These are phyloP conservation scores for Saccharomyces uvarum DNA, from an alignment of 1,139 yeast species.

Conservation along the genomic window DNA sequence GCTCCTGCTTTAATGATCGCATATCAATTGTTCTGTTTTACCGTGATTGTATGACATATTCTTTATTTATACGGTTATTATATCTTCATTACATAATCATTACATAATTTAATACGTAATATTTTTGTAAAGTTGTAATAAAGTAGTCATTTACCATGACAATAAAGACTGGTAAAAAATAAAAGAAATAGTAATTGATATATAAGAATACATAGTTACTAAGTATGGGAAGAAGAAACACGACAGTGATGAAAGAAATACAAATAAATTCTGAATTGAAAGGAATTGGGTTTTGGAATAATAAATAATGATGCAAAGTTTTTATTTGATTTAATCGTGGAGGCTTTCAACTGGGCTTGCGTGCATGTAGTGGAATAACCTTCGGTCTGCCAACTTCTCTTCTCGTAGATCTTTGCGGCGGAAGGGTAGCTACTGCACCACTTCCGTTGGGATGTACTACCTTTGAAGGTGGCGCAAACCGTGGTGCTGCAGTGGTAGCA, in stretches of 20 bases:
- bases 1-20: neutral
- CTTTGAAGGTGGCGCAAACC: conserved; percentile 23
- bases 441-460: conserved; percentile 23
- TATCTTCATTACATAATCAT: neutral
- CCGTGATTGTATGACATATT: neutral
- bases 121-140: neutral
- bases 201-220: neutral
- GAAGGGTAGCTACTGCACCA: conserved; percentile 1
- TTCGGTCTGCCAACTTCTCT: conserved; percentile 31
- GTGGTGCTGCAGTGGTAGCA: conserved; percentile 4
- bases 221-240: neutral
- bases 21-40: neutral
- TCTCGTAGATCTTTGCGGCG: conserved; percentile 10
- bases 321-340: neutral
- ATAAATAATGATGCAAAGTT: neutral
- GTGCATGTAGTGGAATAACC: conserved; percentile 15
- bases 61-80: neutral
- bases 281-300: neutral
- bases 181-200: neutral
- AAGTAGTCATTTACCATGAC: neutral
- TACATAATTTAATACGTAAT: neutral
- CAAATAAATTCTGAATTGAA: neutral
- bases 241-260: neutral
- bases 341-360: conserved; percentile 8
- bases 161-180: neutral